A percentile compares a stretch with the other conserved stretches of the same genome.
phyloP scores from a whole-genome alignment of 2,329 filamentous ascomycete species.

The Cladophialophora chaetospira region DNA sequence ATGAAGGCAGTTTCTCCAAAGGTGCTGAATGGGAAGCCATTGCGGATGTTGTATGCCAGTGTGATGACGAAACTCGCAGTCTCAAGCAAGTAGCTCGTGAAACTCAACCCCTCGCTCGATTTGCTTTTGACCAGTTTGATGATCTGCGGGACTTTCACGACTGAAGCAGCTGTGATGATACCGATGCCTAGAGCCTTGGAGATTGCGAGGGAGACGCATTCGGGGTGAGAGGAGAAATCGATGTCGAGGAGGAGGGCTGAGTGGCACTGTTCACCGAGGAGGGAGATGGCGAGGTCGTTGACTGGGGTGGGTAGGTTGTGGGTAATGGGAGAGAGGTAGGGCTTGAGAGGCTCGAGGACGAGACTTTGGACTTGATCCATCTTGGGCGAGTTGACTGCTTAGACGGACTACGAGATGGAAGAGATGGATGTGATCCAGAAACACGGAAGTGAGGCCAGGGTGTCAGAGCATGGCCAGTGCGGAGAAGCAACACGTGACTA shows the following conservation, averaged over 20 bases:
- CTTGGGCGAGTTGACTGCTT: background rate
- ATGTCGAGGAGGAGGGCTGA: constrained; percentile 81
- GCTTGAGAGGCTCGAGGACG: constrained; percentile 47
- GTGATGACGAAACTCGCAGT: constrained; percentile 84
- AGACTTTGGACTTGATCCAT: constrained; percentile 48
- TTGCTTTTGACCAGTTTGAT: constrained; percentile 82
- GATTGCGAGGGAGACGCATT: constrained; percentile 84
- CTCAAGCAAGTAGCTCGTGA: constrained; percentile 91
- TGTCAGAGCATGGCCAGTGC: background rate
- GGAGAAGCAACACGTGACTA: constrained; percentile 4
- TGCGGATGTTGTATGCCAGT: constrained; percentile 88
- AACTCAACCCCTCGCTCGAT: constrained; percentile 81
- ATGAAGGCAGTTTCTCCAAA: constrained; percentile 95
- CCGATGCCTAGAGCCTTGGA: constrained; percentile 91
- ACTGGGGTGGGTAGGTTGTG: constrained; percentile 73
- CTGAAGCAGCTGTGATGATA: constrained; percentile 84
- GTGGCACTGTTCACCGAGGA: constrained; percentile 86
- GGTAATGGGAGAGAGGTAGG: constrained; percentile 66
- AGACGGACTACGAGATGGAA: background rate
- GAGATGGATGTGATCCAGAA: background rate
- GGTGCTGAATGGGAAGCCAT: constrained; percentile 92
- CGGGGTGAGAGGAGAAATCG: constrained; percentile 69
- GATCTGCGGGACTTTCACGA: constrained; percentile 97
- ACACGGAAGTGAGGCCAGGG: constrained; percentile 10
- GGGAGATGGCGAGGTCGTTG: constrained; percentile 71